A percentile compares a stretch with the other conserved stretches of the same genome.
Conservation (phyloP, 768 basidiomycete genomes). For the Rhodosporidiobolus odoratus region DNA sequence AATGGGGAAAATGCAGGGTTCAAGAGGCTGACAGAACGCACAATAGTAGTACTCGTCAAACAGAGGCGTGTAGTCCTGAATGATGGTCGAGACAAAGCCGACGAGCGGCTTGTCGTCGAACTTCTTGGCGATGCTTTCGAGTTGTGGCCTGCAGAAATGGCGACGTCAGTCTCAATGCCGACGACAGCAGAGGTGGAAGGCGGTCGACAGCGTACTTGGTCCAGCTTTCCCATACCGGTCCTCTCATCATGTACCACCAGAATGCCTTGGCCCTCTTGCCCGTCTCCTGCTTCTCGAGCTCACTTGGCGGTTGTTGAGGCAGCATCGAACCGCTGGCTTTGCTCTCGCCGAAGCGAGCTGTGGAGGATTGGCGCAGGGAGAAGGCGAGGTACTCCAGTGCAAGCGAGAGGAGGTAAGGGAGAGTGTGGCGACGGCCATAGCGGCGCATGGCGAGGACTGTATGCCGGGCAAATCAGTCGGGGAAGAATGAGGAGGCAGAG, state of each 20-base stretch:
- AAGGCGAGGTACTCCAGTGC: conserved; percentile 42
- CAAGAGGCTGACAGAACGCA: background rate
- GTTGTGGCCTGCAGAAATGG: conserved; percentile 24
- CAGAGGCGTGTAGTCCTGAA: conserved; percentile 37
- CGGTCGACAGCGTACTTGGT: conserved; percentile 33
- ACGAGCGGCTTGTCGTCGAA: conserved; percentile 39
- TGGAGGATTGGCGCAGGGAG: conserved; percentile 26
- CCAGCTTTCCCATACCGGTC: conserved; percentile 41
- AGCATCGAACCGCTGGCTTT: conserved; percentile 31
- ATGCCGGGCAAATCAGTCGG: background rate
- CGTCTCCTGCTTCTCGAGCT: conserved; percentile 38
- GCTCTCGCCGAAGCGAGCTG: conserved; percentile 6
- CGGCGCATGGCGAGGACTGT: conserved; percentile 38
- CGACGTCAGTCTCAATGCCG: no score
- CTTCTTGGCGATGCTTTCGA: conserved; percentile 26
- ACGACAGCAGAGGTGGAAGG: background rate
- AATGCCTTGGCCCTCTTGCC: conserved; percentile 29
- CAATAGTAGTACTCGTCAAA: conserved; percentile 39
- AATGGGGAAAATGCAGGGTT: no score
- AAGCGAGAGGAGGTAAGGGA: conserved; percentile 43
- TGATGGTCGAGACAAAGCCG: conserved; percentile 30
- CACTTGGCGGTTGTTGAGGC: conserved; percentile 19
- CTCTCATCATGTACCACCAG: conserved; percentile 40
- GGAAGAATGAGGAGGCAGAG: background rate
- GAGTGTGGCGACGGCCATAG: conserved; percentile 39